These are phyloP conservation scores for Colletotrichum camelliae DNA, from an alignment of 2,329 filamentous ascomycete genomes.

Conservation along the genomic window DNA sequence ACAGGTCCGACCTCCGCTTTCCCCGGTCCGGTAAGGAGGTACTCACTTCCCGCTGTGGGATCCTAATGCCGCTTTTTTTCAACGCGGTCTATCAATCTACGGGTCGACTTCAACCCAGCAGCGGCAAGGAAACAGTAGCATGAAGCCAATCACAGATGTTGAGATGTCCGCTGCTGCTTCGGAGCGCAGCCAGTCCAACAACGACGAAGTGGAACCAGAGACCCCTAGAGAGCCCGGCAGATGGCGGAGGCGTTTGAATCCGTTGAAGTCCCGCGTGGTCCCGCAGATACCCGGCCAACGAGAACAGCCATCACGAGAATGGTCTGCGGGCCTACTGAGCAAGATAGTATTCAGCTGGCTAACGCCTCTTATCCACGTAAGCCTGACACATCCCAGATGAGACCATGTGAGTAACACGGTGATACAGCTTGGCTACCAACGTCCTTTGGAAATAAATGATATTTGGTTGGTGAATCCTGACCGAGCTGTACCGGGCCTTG, in stretches of 20 bases:
- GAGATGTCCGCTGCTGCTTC: neutral
- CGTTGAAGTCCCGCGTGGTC: neutral
- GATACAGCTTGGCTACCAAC: slow-evolving; percentile 77
- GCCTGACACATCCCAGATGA: neutral
- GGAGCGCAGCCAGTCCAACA: neutral
- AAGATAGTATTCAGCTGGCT: neutral
- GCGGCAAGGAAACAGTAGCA: neutral
- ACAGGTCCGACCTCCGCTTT: neutral
- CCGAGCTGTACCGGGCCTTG: slow-evolving; percentile 70
- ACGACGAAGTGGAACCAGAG: neutral
- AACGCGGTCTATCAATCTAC: neutral
- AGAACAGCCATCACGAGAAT: neutral
- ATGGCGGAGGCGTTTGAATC: neutral
- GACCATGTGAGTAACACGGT: neutral
- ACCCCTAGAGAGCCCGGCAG: neutral
- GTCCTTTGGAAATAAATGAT: slow-evolving; percentile 81
- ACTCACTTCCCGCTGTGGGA: neutral
- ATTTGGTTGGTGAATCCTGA: slow-evolving; percentile 87
- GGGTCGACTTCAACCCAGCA: neutral
- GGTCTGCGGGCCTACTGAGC: neutral
- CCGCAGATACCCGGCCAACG: neutral
- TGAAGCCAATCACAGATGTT: neutral
- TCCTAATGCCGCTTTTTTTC: neutral
- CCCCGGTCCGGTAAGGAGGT: neutral
- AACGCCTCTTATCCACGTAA: neutral